Base-by-base conservation (phyloP, 192 early-diverging fungal species). In the Neocallimastix lanati region DNA sequence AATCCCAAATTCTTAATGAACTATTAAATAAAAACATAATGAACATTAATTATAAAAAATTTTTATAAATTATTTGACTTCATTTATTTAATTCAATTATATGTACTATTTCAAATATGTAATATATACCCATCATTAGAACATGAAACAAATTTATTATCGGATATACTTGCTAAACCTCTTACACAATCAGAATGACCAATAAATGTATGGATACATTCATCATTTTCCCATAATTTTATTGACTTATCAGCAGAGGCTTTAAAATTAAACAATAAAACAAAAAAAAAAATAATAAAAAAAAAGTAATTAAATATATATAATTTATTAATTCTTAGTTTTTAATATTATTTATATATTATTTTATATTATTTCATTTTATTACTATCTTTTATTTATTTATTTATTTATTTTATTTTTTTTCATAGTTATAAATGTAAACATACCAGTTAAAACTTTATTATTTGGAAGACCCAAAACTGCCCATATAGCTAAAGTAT, bases 101-200 rank as follows among this genome's bases (percentile, higher is more conserved):
- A n/a, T n/a, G n/a, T n/a, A n/a, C n/a, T n/a, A n/a, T n/a, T n/a
- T n/a, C n/a, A n/a, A n/a, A n/a, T n/a, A 29, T 28, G 11, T 29
- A 11, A 77, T 21, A 29, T 4, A 29, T 18, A 93, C 92, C 89
- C 84, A 83, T 99, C 97, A 80, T 97, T 98, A 27, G 92, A 90
- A 36, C 93, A 94, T 28, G 96, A 96, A 4, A 90, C 89, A 82
- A 99, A 96, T 28, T 90, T 88, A 30, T 86, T 79, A 28, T 86
- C 88, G 11, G 91, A 85, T 4, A 94, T 28, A 13, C 84, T 76
- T 0, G 90, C 90, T 27, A 99, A 83, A 3, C 88, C 88, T n/a
- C 98, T 87, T 13, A 99, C 98, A 58, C 89, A 94, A 83, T 98
- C 97, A 3, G 91, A 91, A 80, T 99, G 98, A 1, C 97, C 97